These are phyloP conservation scores for Mayamaea pseudoterrestris DNA, from an alignment of 108 stramenopile species.

Conservation along the genomic window DNA sequence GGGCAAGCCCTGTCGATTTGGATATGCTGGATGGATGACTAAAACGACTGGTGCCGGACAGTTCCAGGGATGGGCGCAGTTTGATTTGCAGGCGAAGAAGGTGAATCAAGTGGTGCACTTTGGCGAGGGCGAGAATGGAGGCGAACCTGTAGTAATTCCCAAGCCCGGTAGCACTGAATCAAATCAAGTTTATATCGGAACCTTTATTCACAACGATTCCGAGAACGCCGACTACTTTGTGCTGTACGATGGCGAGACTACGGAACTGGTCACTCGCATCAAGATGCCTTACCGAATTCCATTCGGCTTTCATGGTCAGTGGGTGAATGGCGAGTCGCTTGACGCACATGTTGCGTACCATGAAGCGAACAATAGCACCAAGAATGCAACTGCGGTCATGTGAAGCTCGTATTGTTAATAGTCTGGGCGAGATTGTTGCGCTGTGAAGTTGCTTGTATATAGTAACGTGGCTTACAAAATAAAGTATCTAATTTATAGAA, in stretches of 20 bases:
- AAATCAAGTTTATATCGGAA: background rate
- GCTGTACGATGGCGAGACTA: conserved; percentile 4
- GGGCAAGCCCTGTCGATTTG: too few species aligned
- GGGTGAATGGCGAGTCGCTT: background rate
- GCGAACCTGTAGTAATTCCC: conserved; percentile 2
- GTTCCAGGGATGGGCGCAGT: too few species aligned
- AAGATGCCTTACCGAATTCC: conserved; percentile 3
- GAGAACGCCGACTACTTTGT: background rate
- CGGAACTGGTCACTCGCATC: background rate
- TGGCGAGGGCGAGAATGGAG: conserved; percentile 1
- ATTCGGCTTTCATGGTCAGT: conserved; percentile 4
- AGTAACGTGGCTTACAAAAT: too few species aligned
- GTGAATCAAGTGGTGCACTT: background rate
- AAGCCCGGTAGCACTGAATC: conserved; percentile 3
- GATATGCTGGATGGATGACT: too few species aligned
- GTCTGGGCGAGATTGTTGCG: too few species aligned
- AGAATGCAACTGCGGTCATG: too few species aligned
- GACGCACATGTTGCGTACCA: too few species aligned
- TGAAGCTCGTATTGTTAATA: too few species aligned
- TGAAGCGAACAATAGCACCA: too few species aligned
- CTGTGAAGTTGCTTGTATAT: too few species aligned
- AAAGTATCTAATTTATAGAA: too few species aligned
- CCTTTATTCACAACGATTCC: background rate
- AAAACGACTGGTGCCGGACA: too few species aligned
- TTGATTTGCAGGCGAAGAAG: background rate